Evolutionary conservation across 345 rosid species (phyloP), one percentile per base, ranked within the genome.

Genomic region (Camelina neglecta): DNA sequence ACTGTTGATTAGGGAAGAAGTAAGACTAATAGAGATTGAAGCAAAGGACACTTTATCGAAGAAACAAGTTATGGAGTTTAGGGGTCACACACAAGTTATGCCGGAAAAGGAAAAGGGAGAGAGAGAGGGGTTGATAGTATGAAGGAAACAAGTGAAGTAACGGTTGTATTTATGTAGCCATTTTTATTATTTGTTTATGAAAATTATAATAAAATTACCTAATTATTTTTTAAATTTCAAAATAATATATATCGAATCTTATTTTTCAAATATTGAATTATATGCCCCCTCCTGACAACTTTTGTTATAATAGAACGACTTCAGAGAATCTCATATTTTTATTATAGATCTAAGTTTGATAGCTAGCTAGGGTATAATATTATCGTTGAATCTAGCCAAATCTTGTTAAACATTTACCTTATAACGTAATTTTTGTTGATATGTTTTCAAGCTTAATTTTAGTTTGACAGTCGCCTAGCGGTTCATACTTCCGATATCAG

Each of bases 141-240:
- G 69, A 78, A 72, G 45, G 59, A 67, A 74, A 61, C 71, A 33
- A 72, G 73, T 72, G 81, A 67, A 73, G 81, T 53, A 73, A 67
- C 29, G 73, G 74, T 72, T 60, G 59, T 78, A 78, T 73, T 72
- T 73, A 78, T 72, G 70, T 67, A 42, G 58, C 36, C 26, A 35
- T 73, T 53, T 60, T 67, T 42, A 50, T 51, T 66, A 50, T 78
- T 78, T 72, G 20, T 78, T 66, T 72, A 67, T 51, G 45, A 31
- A 29, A 26, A 56, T 5, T 41, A 51, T 64, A 29, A 58, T 13
- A 36, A 67, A 8, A 20, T 48, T 55, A 20, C 31, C 31, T 29
- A 23, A 1, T 11, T 44, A 5, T 61, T 69, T 21, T 42, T 64
- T 26, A 62, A 16, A 45, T 41, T 41, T 13, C 33, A 39, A 44